phyloP scores from a whole-genome alignment of 2,329 filamentous ascomycete species.

The Sclerotinia minor region DNA sequence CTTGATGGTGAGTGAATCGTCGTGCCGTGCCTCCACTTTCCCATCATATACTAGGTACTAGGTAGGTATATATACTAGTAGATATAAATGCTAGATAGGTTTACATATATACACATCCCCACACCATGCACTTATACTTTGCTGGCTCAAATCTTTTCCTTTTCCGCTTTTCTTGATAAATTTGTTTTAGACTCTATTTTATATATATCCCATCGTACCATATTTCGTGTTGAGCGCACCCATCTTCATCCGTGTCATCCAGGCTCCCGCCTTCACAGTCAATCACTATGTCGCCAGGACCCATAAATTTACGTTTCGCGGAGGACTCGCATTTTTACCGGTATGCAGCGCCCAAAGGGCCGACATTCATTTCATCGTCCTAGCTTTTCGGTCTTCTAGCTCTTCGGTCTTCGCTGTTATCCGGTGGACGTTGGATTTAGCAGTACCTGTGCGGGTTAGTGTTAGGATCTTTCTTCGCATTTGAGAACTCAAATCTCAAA shows the following conservation, averaged over 20 bases:
- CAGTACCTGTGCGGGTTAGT: not conserved
- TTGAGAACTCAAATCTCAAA: constrained; percentile 1
- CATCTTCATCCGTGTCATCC: not conserved
- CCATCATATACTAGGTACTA: not conserved
- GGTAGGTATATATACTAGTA: not conserved
- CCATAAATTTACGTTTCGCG: not conserved
- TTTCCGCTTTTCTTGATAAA: not conserved
- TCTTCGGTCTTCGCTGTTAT: not conserved
- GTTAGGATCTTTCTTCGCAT: not conserved
- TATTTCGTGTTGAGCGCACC: not conserved
- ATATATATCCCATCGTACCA: not conserved
- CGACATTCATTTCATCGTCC: too few relatives aligned
- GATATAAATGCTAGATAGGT: too few relatives aligned
- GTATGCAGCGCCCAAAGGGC: not conserved
- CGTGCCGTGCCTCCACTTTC: not conserved
- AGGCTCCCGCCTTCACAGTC: not conserved
- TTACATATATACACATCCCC: not conserved
- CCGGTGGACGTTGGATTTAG: not conserved
- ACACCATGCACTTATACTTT: not conserved
- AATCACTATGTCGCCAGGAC: constrained; percentile 2
- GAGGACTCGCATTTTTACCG: not conserved
- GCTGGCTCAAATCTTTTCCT: constrained; percentile 1
- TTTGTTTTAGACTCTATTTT: not conserved
- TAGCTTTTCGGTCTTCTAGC: too few relatives aligned
- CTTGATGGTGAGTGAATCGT: not conserved